Evolutionary conservation across 352 stramenopile genomes (phyloP).

Genomic region (Phytophthora chlamydospora): DNA sequence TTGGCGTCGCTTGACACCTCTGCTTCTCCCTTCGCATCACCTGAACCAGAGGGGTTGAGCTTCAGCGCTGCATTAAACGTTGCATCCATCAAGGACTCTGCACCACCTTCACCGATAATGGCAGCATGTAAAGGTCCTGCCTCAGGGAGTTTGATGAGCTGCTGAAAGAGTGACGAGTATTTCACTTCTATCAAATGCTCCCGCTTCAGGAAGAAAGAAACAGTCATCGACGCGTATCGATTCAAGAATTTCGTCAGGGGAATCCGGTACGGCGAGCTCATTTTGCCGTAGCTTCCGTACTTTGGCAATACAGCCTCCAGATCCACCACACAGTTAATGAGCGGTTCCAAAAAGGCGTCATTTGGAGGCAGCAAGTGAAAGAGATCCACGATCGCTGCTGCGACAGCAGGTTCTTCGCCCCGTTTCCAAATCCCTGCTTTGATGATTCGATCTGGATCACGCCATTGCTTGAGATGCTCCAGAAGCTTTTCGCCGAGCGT

Average conservation of each 20-base stretch:
- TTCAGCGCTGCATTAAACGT: slow-evolving; percentile 91
- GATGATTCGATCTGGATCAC: slow-evolving; percentile 89
- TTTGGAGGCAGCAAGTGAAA: slow-evolving; percentile 96
- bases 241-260: slow-evolving; percentile 95
- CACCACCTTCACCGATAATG: slow-evolving; percentile 87
- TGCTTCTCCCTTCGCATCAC: slow-evolving; percentile 35
- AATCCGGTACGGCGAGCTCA: slow-evolving; percentile 92
- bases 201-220: slow-evolving; percentile 90
- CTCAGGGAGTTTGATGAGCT: slow-evolving; percentile 93
- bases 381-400: slow-evolving; percentile 95
- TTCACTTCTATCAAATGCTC: slow-evolving; percentile 83
- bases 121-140: slow-evolving; percentile 87
- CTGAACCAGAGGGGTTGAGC: slow-evolving; percentile 44
- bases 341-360: slow-evolving; percentile 94
- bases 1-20: slow-evolving; percentile 72
- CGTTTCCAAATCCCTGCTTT: slow-evolving; percentile 93
- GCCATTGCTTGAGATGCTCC: slow-evolving; percentile 96
- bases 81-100: slow-evolving; percentile 90
- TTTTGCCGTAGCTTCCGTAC: slow-evolving; percentile 91
- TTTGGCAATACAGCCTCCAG: slow-evolving; percentile 92
- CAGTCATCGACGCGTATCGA: slow-evolving; percentile 83
- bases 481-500: slow-evolving; percentile 97
- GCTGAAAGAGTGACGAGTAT: slow-evolving; percentile 95
- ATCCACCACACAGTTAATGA: slow-evolving; percentile 96
- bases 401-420: slow-evolving; percentile 95